Conservation (phyloP, 257 asterid genomes). For the Nicotiana tomentosiformis region DNA sequence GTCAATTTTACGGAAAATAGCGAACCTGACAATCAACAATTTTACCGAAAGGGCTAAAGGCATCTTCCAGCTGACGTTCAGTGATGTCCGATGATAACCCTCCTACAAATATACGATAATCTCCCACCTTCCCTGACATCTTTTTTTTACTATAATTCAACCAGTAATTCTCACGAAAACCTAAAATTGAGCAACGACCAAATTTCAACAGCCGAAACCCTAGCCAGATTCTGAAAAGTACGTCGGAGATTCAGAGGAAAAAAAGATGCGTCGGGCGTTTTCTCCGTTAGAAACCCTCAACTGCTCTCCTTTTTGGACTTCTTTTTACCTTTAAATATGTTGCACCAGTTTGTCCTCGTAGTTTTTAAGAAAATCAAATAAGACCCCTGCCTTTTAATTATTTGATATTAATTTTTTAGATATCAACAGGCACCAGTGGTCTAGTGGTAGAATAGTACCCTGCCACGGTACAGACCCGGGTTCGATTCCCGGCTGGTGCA, state of each 20-base stretch:
- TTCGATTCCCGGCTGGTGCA: constrained; percentile 99
- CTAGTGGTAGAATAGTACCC: constrained; percentile 28
- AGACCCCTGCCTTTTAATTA: too few species aligned
- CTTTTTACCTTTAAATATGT: too few species aligned
- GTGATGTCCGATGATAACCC: constrained; percentile 83
- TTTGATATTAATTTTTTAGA: too few species aligned
- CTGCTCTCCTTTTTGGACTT: too few species aligned
- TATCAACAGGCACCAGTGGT: too few species aligned
- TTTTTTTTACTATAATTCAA: background rate
- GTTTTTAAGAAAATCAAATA: too few species aligned
- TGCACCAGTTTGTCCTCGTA: too few species aligned
- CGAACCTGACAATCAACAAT: constrained; percentile 80
- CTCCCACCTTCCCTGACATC: constrained; percentile 81
- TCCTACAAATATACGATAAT: constrained; percentile 77
- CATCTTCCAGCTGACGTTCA: constrained; percentile 87
- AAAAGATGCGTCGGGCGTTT: background rate
- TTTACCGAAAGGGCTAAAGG: constrained; percentile 83
- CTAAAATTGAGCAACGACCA: background rate
- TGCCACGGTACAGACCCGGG: constrained; percentile 99
- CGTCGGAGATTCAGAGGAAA: background rate
- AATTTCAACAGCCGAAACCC: background rate
- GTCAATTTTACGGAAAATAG: background rate
- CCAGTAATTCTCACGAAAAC: background rate
- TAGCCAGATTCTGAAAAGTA: background rate
- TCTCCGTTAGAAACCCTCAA: background rate